Conservation (phyloP, 2,329 filamentous ascomycete genomes). For the Fusarium sp. region DNA sequence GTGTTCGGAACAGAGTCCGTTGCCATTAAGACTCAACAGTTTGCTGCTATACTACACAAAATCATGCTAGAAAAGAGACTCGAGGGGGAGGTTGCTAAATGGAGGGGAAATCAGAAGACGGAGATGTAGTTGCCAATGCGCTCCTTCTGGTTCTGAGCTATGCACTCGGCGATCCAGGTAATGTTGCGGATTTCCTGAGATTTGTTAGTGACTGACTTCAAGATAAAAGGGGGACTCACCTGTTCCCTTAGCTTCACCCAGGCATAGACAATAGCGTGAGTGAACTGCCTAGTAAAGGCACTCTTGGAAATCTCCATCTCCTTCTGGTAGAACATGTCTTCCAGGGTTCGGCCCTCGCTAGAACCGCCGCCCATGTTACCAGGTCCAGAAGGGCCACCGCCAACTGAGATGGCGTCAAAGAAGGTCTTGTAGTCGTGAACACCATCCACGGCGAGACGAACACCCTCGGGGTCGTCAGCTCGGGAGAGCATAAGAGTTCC, state of each 20-base stretch:
- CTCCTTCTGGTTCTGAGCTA: slow-evolving; percentile 99
- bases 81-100: slow-evolving; percentile 26
- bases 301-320: slow-evolving; percentile 98
- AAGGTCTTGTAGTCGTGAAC: slow-evolving; percentile 93
- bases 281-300: slow-evolving; percentile 96
- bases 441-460: slow-evolving; percentile 90
- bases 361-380: slow-evolving; percentile 86
- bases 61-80: slow-evolving; percentile 45
- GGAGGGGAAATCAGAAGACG: slow-evolving; percentile 72
- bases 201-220: slow-evolving; percentile 43
- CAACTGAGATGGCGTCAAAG: slow-evolving; percentile 88
- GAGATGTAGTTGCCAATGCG: slow-evolving; percentile 98
- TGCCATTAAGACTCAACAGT: slow-evolving; percentile 50
- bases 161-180: slow-evolving; percentile 99
- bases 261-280: slow-evolving; percentile 91
- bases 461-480: slow-evolving; percentile 93
- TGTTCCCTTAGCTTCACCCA: slow-evolving; percentile 98
- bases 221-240: slow-evolving; percentile 61
- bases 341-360: slow-evolving; percentile 84
- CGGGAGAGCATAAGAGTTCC: slow-evolving; percentile 93
- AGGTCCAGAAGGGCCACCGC: slow-evolving; percentile 72
- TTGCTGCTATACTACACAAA: slow-evolving; percentile 56
- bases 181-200: slow-evolving; percentile 96
- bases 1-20: slow-evolving; percentile 43
- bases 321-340: slow-evolving; percentile 99